Conservation (phyloP, 2,329 filamentous ascomycete species). For the Aspergillus amoenus region DNA sequence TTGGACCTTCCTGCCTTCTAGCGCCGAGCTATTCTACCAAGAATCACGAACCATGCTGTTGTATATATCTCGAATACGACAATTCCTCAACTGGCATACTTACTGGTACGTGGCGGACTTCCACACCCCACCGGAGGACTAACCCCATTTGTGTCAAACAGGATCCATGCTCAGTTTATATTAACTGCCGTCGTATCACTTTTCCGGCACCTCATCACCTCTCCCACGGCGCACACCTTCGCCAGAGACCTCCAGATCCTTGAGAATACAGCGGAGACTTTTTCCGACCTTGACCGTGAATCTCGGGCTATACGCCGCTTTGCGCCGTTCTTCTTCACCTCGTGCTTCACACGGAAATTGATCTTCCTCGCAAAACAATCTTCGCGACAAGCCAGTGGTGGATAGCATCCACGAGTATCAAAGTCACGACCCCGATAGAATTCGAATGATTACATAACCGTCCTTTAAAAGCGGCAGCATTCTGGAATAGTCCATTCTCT, state of each 20-base stretch:
- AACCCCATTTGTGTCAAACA: background rate
- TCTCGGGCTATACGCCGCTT: slow-evolving; percentile 15
- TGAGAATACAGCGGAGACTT: slow-evolving; percentile 15
- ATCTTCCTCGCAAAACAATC: slow-evolving; percentile 26
- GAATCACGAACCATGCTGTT: slow-evolving; percentile 23
- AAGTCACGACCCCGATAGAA: too few relatives aligned
- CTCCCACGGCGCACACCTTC: slow-evolving; percentile 14
- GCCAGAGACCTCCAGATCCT: slow-evolving; percentile 19
- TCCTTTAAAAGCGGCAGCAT: background rate
- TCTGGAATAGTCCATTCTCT: background rate
- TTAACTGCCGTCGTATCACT: slow-evolving; percentile 22
- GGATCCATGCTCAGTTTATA: slow-evolving; percentile 26
- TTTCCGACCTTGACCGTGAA: slow-evolving; percentile 12
- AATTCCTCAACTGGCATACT: slow-evolving; percentile 21
- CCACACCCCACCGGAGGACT: background rate
- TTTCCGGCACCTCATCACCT: slow-evolving; percentile 22
- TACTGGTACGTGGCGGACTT: slow-evolving; percentile 21
- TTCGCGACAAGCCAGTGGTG: background rate
- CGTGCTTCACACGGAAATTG: slow-evolving; percentile 18
- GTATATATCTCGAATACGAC: slow-evolving; percentile 20
- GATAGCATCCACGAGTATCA: background rate
- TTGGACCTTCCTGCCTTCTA: slow-evolving; percentile 21
- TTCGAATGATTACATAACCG: background rate
- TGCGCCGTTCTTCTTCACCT: slow-evolving; percentile 23
- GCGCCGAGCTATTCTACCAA: slow-evolving; percentile 22